A percentile compares a stretch with the other conserved stretches of the same genome.
phyloP scores from a whole-genome alignment of 352 stramenopile species.

The Globisporangium paddicum region DNA sequence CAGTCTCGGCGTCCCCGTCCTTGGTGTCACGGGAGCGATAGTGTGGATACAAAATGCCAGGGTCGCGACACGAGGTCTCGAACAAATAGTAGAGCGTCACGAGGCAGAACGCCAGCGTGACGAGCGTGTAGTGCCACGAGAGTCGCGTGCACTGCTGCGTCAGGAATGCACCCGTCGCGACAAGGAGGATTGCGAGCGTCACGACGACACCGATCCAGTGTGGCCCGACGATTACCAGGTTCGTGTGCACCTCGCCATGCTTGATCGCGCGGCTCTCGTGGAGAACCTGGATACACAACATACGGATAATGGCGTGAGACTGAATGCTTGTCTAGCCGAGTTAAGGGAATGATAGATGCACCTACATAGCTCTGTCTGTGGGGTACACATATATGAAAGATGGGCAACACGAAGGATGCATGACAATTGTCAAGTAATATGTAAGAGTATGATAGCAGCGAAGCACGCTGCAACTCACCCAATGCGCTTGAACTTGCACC shows the following conservation, averaged over 20 bases:
- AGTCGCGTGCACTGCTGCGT: conserved; percentile 47
- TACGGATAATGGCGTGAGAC: not conserved
- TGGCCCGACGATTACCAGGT: conserved; percentile 56
- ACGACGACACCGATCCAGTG: conserved; percentile 80
- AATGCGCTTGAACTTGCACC: conserved; percentile 48
- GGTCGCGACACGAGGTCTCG: conserved; percentile 66
- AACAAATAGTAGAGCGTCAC: conserved; percentile 70
- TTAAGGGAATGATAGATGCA: too few relatives aligned
- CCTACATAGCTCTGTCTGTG: conserved; percentile 23
- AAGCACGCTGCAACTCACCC: too few relatives aligned
- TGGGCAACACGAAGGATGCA: too few relatives aligned
- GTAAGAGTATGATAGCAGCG: too few relatives aligned
- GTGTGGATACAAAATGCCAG: conserved; percentile 48
- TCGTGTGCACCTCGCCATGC: conserved; percentile 21
- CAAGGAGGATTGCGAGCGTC: conserved; percentile 54
- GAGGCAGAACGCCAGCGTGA: conserved; percentile 50
- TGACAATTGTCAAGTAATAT: too few relatives aligned
- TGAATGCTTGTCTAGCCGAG: not conserved
- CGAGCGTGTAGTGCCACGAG: conserved; percentile 48
- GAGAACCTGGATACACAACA: conserved; percentile 31
- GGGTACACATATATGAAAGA: too few relatives aligned
- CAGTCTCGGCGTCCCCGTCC: conserved; percentile 18
- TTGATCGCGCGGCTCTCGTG: conserved; percentile 28
- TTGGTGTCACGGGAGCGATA: conserved; percentile 19
- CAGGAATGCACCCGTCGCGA: too few relatives aligned